phyloP scores from a whole-genome alignment of 345 rosid species.

The Lagerstroemia speciosa region DNA sequence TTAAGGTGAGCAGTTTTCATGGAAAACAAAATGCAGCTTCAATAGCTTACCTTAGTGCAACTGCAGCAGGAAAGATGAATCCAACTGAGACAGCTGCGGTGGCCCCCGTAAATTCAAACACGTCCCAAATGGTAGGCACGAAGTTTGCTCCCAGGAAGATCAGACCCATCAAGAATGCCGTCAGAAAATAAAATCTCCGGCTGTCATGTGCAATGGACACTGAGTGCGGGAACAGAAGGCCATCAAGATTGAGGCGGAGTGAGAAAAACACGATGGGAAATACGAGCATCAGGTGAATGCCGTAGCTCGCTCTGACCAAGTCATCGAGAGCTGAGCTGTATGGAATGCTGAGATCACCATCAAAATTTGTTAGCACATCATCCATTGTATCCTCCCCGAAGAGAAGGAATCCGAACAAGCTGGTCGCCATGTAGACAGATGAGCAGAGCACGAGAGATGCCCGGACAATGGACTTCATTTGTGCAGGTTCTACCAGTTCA shows the following conservation, averaged over 20 bases:
- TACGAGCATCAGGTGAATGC: constrained; percentile 64
- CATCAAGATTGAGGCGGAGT: constrained; percentile 55
- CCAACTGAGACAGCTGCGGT: constrained; percentile 50
- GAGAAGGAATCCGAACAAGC: constrained; percentile 60
- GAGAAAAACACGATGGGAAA: constrained; percentile 66
- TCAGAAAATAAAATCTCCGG: constrained; percentile 38
- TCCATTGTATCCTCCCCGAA: constrained; percentile 54
- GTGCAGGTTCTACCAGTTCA: constrained; percentile 45
- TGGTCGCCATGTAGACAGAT: constrained; percentile 50
- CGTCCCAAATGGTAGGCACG: constrained; percentile 64
- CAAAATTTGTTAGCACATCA: constrained; percentile 64
- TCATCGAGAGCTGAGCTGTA: constrained; percentile 50
- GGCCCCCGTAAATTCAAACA: constrained; percentile 66
- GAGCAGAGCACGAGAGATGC: constrained; percentile 47
- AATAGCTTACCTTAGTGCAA: constrained; percentile 31
- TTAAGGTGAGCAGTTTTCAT: no score
- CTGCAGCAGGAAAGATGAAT: constrained; percentile 56
- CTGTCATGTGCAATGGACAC: constrained; percentile 39
- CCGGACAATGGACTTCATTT: constrained; percentile 51
- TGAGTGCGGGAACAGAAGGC: constrained; percentile 53
- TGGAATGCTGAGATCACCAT: constrained; percentile 61
- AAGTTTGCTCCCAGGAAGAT: constrained; percentile 51
- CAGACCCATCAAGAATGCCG: constrained; percentile 41
- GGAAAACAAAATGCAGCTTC: no score
- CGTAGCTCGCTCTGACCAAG: constrained; percentile 52